phyloP scores from a whole-genome alignment of 2,329 filamentous ascomycete species.

The Talaromyces pinophilus region DNA sequence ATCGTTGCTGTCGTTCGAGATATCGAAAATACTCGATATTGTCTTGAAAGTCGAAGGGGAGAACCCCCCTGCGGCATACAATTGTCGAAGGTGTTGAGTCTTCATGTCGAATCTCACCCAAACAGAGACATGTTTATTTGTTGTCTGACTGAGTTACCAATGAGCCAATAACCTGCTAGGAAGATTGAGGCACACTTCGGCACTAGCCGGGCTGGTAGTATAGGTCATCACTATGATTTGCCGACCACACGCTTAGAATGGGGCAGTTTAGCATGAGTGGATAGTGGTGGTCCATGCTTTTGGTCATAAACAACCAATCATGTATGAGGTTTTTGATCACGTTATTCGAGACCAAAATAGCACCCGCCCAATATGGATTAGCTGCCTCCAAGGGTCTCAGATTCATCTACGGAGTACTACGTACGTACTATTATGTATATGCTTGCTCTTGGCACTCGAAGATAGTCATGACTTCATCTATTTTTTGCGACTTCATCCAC shows the following conservation, averaged over 20 bases:
- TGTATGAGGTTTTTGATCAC: neutral
- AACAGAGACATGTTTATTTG: conserved; percentile 11
- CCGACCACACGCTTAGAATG: neutral
- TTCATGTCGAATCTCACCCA: neutral
- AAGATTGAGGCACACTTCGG: neutral
- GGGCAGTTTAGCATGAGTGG: neutral
- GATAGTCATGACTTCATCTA: neutral
- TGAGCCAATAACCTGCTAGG: neutral
- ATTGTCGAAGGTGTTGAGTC: neutral
- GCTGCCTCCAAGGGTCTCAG: neutral
- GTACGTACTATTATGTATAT: too few relatives aligned
- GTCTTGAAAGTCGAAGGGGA: neutral
- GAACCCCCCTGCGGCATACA: neutral
- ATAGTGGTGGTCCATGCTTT: neutral
- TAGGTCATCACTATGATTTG: neutral
- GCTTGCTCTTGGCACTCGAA: neutral
- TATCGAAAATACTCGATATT: neutral
- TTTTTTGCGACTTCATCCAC: neutral
- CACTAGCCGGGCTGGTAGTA: conserved; percentile 6
- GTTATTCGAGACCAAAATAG: neutral
- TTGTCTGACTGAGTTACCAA: neutral
- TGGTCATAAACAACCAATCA: neutral
- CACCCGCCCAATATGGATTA: neutral
- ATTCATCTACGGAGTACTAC: neutral
- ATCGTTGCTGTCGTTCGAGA: neutral